phyloP scores from a whole-genome alignment of 1,284 basidiomycete genomes.

The Apiotrichum sp. region DNA sequence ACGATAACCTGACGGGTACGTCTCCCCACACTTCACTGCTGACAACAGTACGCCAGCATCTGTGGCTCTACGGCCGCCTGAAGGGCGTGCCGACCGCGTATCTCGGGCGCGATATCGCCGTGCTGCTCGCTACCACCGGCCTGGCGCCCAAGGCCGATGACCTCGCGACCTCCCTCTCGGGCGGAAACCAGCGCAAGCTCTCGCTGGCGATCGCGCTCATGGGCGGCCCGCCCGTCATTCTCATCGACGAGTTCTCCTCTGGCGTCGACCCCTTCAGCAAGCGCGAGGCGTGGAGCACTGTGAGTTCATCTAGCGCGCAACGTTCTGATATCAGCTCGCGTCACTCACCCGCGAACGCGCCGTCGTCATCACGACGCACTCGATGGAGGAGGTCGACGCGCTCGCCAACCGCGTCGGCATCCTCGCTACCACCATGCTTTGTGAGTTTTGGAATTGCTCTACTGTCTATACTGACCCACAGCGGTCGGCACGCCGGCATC shows the following conservation, averaged over 20 bases:
- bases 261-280: conserved; percentile 78
- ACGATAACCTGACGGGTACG: conserved; percentile 59
- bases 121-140: conserved; percentile 58
- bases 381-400: conserved; percentile 76
- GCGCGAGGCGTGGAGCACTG: conserved; percentile 64
- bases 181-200: conserved; percentile 74
- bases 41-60: conserved; percentile 57
- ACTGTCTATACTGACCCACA: neutral
- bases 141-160: conserved; percentile 60
- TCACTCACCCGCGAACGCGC: conserved; percentile 48
- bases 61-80: conserved; percentile 49
- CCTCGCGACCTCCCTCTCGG: conserved; percentile 64
- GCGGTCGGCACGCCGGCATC: conserved; percentile 59
- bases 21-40: too few relatives aligned
- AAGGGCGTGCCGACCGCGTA: conserved; percentile 58
- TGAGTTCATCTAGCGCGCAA: neutral
- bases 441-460: conserved; percentile 44
- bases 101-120: conserved; percentile 55
- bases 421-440: conserved; percentile 61
- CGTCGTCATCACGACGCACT: conserved; percentile 54
- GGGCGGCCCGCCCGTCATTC: conserved; percentile 67
- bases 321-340: conserved; percentile 51
- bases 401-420: conserved; percentile 68
- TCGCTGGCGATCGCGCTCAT: conserved; percentile 71
- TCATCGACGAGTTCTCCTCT: conserved; percentile 77